Percentiles rank a stretch among this genome's conserved stretches.
These are phyloP conservation scores for Phytophthora tentaculata DNA, from an alignment of 352 stramenopile genomes.

Conservation along the genomic window DNA sequence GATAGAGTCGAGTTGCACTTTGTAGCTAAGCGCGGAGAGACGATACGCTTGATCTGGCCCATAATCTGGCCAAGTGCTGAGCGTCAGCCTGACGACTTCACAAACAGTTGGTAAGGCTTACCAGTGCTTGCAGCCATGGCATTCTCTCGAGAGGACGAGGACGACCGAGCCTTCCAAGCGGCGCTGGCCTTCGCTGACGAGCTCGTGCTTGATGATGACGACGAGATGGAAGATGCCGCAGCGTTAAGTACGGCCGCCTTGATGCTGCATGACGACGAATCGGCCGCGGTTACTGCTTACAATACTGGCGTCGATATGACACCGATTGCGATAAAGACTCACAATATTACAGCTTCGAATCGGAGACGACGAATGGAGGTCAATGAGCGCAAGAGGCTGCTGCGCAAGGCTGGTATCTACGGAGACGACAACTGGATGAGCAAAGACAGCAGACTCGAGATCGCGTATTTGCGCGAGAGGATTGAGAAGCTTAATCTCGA, in stretches of 20 bases:
- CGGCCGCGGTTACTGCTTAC: too few relatives aligned
- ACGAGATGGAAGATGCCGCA: constrained; percentile 30
- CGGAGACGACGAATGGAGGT: constrained; percentile 26
- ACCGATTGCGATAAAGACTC: constrained; percentile 2
- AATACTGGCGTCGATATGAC: too few relatives aligned
- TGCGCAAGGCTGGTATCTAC: constrained; percentile 44
- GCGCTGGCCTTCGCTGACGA: constrained; percentile 39
- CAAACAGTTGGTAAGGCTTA: constrained; percentile 2
- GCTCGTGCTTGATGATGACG: constrained; percentile 29
- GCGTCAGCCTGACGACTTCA: background rate
- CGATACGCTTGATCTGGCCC: background rate
- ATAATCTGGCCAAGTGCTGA: too few relatives aligned
- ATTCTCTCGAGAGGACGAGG: constrained; percentile 22
- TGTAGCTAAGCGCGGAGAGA: too few relatives aligned
- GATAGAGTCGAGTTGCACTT: too few relatives aligned
- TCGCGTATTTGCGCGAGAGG: constrained; percentile 68
- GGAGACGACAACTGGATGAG: constrained; percentile 36
- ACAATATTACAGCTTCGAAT: background rate
- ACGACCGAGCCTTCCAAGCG: constrained; percentile 29
- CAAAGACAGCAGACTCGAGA: constrained; percentile 60
- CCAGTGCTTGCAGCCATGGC: constrained; percentile 16
- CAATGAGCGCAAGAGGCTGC: constrained; percentile 46
- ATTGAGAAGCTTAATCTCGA: constrained; percentile 69
- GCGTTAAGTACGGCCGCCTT: constrained; percentile 9
- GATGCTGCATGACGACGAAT: constrained; percentile 24